Conservation (phyloP, 2,329 filamentous ascomycete genomes). For the Hypomyces rosellus region DNA sequence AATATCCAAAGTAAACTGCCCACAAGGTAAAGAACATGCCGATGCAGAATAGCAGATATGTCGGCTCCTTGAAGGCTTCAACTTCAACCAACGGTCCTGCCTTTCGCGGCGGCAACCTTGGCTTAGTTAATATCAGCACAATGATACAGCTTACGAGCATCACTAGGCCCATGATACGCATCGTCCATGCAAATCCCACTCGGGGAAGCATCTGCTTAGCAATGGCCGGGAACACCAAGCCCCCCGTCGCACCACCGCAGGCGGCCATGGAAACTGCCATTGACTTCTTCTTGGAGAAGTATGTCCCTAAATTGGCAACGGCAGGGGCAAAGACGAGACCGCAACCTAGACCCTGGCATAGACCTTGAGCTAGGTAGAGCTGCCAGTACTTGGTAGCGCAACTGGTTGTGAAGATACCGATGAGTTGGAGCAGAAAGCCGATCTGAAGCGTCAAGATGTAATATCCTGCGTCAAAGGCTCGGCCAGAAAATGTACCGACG, state of each 20-base stretch:
- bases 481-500: constrained; percentile 35
- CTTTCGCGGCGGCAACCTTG: constrained; percentile 42
- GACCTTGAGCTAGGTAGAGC: constrained; percentile 45
- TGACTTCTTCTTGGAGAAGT: constrained; percentile 53
- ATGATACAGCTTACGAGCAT: constrained; percentile 40
- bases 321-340: constrained; percentile 50
- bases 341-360: constrained; percentile 51
- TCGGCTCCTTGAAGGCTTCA: constrained; percentile 42
- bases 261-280: constrained; percentile 55
- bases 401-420: constrained; percentile 41
- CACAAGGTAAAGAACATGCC: constrained; percentile 37
- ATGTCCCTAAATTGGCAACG: constrained; percentile 50
- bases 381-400: constrained; percentile 40
- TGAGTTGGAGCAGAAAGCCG: constrained; percentile 36
- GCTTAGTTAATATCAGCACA: constrained; percentile 36
- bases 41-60: constrained; percentile 33
- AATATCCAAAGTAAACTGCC: constrained; percentile 46
- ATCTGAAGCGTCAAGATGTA: constrained; percentile 26
- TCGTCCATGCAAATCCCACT: constrained; percentile 59
- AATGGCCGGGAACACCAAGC: constrained; percentile 56
- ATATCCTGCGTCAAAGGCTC: constrained; percentile 37
- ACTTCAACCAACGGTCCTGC: constrained; percentile 46
- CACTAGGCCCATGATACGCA: constrained; percentile 56
- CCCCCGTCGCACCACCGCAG: constrained; percentile 55
- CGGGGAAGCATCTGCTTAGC: constrained; percentile 49